Conservation (phyloP, 164 flowering plant species). For the Sedum album region DNA sequence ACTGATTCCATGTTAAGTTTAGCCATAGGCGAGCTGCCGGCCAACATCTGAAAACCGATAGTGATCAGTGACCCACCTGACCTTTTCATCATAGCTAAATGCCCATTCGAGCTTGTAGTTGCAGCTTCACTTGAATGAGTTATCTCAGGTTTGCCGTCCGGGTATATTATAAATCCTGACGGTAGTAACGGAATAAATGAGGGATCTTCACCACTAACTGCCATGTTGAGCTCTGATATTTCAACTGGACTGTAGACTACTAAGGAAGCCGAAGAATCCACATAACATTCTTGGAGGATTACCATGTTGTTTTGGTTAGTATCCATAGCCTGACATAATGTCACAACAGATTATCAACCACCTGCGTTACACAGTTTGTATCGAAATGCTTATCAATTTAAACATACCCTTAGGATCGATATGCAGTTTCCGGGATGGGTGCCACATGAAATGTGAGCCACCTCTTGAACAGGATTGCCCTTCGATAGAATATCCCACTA, state of each 20-base stretch:
- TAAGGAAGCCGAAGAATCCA: conserved; percentile 61
- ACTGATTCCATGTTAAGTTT: no score
- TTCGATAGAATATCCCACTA: conserved; percentile 67
- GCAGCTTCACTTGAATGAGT: conserved; percentile 14
- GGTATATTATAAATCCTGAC: no score
- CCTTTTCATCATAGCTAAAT: conserved; percentile 13
- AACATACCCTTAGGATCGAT: conserved; percentile 43
- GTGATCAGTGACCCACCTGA: conserved; percentile 66
- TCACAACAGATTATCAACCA: no score
- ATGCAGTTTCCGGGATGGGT: conserved; percentile 57
- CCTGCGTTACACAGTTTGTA: no score
- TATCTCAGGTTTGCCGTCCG: conserved; percentile 23
- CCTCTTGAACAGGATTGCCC: conserved; percentile 49
- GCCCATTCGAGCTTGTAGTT: conserved; percentile 22
- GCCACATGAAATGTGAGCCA: conserved; percentile 52
- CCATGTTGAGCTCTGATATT: conserved; percentile 52
- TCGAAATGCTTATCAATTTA: neutral
- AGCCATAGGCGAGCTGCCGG: conserved; percentile 62
- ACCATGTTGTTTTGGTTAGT: conserved; percentile 71
- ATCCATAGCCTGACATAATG: conserved; percentile 50
- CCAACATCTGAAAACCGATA: conserved; percentile 71
- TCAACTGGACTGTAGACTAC: conserved; percentile 74
- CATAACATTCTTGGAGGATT: conserved; percentile 81
- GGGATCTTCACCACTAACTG: no score
- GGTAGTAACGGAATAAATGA: no score